Evolutionary conservation across 73 alveolate genomes (phyloP), one percentile per base, ranked within the genome.

Genomic region (Stentor coeruleus): DNA sequence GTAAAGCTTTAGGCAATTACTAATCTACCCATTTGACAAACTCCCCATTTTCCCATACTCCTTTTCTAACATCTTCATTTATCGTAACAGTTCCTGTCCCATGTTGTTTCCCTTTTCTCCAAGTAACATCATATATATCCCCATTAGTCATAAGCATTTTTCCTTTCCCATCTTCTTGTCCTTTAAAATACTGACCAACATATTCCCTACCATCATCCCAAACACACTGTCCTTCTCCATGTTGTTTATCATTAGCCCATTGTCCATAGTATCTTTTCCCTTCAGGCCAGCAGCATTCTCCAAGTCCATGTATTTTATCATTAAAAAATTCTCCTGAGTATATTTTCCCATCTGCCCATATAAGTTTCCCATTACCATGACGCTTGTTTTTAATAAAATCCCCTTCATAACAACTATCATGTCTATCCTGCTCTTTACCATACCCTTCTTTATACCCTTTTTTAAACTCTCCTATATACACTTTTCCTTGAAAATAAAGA

Each of bases 391-490:
- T 15, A 15, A 15, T 55, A 55, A 55, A 55, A 55, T 55, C 72
- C n/a, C 72, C 72, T 15, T 55, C 15, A n/a, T 55, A 55, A 15
- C 15, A n/a, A 15, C n/a, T n/a, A 15, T 55, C n/a, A 55, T 55
- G 15, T 15, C 26, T 15, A 55, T 55, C 26, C 72, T 55, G 15
- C n/a, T 15, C n/a, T 55, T 55, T 55, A 15, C 72, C 72, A 55
- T 55, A 55, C n/a, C 72, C 72, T 55, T 55, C 72, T 55, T 55
- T 55, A 15, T 15, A 55, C n/a, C 72, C 72, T 15, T 55, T 55
- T 55, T n/a, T 55, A n/a, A 55, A 55, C 26, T 55, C n/a, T 55
- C 72, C 72, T 15, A 55, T 55, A n/a, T 55, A 55, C 15, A 55
- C 72, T 55, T 55, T 15, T 55, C 72, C 72, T n/a, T n/a, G n/a